Conservation (phyloP, 1,284 basidiomycete genomes). For the Ceratobasidium sp. region DNA sequence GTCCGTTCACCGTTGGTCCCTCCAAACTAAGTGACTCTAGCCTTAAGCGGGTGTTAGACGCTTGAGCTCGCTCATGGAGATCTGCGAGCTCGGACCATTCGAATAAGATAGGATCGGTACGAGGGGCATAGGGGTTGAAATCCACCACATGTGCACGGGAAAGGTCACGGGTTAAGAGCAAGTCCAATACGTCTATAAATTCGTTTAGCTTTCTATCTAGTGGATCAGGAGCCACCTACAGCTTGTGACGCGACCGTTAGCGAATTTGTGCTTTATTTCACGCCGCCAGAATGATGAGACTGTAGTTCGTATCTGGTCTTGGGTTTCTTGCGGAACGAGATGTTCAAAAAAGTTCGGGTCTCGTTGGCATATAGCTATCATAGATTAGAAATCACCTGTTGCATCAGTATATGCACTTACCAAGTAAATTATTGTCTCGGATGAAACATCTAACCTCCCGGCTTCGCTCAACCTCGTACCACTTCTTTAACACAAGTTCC, state of each 20-base stretch:
- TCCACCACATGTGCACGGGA: slow-evolving; percentile 84
- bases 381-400: neutral
- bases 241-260: slow-evolving; percentile 62
- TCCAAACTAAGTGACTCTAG: slow-evolving; percentile 26
- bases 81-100: slow-evolving; percentile 80
- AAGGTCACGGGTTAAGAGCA: slow-evolving; percentile 86
- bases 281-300: slow-evolving; percentile 76
- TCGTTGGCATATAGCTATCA: slow-evolving; percentile 85
- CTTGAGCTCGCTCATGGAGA: slow-evolving; percentile 55
- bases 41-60: slow-evolving; percentile 39
- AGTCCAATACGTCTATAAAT: slow-evolving; percentile 81
- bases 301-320: slow-evolving; percentile 66
- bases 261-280: slow-evolving; percentile 73
- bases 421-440: slow-evolving; percentile 35
- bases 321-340: slow-evolving; percentile 73
- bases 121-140: slow-evolving; percentile 88
- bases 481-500: slow-evolving; percentile 93
- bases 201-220: slow-evolving; percentile 28
- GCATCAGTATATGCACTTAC: neutral
- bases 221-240: slow-evolving; percentile 67
- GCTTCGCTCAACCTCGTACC: slow-evolving; percentile 86
- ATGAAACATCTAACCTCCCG: slow-evolving; percentile 92
- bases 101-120: slow-evolving; percentile 90
- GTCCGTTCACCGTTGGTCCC: neutral
- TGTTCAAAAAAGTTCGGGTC: slow-evolving; percentile 93